Conservation (phyloP, 2,329 filamentous ascomycete species). For the Trichoderma sp. region DNA sequence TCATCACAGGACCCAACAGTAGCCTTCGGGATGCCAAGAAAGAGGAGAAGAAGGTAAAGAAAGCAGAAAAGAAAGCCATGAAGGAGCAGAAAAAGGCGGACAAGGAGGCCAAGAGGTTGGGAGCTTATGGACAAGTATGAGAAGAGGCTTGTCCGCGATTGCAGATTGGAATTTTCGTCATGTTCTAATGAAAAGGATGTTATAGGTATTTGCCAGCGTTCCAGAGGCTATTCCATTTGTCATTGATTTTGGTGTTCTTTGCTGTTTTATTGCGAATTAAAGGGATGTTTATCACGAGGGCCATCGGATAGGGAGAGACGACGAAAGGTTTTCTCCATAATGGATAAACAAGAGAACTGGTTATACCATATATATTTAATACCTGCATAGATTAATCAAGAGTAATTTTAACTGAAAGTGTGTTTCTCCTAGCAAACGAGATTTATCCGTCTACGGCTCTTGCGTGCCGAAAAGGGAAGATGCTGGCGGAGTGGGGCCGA, state of each 20-base stretch:
- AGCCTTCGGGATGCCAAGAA: background rate
- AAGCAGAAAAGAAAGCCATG: background rate
- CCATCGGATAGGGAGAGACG: background rate
- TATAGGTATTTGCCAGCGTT: background rate
- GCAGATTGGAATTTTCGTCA: background rate
- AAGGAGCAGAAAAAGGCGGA: background rate
- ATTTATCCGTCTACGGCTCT: background rate
- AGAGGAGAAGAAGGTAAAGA: background rate
- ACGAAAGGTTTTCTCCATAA: background rate
- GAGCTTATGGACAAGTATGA: background rate
- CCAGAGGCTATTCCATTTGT: background rate
- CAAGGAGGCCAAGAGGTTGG: background rate
- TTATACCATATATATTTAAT: background rate
- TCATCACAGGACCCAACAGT: background rate
- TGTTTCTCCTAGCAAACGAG: background rate
- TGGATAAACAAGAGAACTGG: background rate
- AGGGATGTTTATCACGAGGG: background rate
- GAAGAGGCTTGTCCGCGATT: background rate
- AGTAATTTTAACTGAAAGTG: background rate
- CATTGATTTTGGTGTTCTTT: background rate
- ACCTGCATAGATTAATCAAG: background rate
- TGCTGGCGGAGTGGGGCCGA: background rate
- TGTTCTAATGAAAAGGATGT: background rate
- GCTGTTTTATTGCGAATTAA: background rate
- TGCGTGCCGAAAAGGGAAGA: background rate